Evolutionary conservation across 2,329 filamentous ascomycete species (phyloP), one percentile per base, ranked within the genome.

Genomic region (Juglanconis oblonga): DNA sequence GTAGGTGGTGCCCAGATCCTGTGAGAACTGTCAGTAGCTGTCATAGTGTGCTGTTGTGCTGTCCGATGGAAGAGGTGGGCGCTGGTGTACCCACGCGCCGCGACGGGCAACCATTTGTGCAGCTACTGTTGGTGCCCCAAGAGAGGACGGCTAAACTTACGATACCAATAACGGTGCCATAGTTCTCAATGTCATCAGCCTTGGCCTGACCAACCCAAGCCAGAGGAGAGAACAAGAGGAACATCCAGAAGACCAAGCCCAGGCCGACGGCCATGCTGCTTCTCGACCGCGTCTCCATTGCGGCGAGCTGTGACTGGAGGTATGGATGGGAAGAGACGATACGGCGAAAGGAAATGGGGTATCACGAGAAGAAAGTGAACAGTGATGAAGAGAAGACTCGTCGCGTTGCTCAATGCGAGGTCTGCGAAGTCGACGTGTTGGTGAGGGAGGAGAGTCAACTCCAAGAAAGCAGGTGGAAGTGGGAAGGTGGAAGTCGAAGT

Each of bases 101-200:
- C 14, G 13, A 45, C 5, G 5, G n/a, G 42, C 14, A 45, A 17
- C 3, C 5, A 24, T 17, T 11, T 17, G n/a, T 14, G 66, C 57
- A 45, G 55, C 62, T 45, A 57, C 52, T 40, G 8, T 45, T 40
- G n/a, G 42, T n/a, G 42, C 42, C 6, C n/a, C 13, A 40, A 35
- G 14, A 17, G 11, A 32, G 33, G 40, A 32, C 29, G 31, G 49
- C 33, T 36, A 3, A 45, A 82, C 82, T 74, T 77, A 83, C 92
- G 79, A 97, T 97, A 87, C 92, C 92, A 71, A 97, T 93, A 69
- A 97, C 92, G 71, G 89, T 94, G 74, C 92, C 92, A 77, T 91
- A 91, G 73, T 86, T 88, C 61, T 93, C 88, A 68, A 85, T 82
- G 70, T 92, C 87, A 66, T 91, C 85, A 60, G 89, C 87, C 70